Percentiles rank a stretch among this genome's conserved stretches.
Conservation (phyloP, 2,329 filamentous ascomycete genomes). For the Colletotrichum sp. region DNA sequence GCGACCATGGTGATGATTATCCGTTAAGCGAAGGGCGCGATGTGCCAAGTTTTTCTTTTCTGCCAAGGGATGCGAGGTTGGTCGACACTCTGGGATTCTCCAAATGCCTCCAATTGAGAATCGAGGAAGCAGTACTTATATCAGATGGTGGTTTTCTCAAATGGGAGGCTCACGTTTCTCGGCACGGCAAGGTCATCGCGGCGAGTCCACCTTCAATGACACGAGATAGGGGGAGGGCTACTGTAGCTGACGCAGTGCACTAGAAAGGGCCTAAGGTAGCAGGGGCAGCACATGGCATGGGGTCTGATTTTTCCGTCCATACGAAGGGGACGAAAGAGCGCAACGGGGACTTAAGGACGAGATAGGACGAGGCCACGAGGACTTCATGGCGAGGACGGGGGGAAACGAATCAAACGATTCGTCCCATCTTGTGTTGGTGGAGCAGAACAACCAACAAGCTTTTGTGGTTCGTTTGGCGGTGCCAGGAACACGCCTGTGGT, state of each 20-base stretch:
- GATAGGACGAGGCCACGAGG: neutral
- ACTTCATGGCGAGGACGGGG: neutral
- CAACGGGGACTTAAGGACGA: neutral
- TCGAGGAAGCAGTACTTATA: constrained; percentile 14
- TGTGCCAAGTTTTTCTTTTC: neutral
- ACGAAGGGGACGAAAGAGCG: neutral
- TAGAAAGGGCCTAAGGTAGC: neutral
- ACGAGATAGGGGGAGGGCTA: neutral
- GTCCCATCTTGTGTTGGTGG: neutral
- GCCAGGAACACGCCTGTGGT: constrained; percentile 1
- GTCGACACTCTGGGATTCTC: neutral
- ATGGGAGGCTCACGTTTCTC: neutral
- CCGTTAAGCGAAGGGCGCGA: neutral
- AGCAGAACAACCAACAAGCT: neutral
- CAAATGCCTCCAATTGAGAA: neutral
- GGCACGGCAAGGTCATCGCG: neutral
- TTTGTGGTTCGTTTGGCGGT: neutral
- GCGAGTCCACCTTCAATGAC: constrained; percentile 1
- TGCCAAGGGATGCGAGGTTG: constrained; percentile 9
- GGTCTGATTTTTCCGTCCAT: constrained; percentile 13
- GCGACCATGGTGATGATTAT: constrained; percentile 2
- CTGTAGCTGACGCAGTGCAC: neutral
- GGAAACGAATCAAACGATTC: constrained; percentile 1
- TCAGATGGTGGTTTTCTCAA: neutral
- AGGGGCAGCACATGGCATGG: neutral